Base-by-base conservation (phyloP, 2,329 filamentous ascomycete species). In the Ophiostoma tasmaniense region DNA sequence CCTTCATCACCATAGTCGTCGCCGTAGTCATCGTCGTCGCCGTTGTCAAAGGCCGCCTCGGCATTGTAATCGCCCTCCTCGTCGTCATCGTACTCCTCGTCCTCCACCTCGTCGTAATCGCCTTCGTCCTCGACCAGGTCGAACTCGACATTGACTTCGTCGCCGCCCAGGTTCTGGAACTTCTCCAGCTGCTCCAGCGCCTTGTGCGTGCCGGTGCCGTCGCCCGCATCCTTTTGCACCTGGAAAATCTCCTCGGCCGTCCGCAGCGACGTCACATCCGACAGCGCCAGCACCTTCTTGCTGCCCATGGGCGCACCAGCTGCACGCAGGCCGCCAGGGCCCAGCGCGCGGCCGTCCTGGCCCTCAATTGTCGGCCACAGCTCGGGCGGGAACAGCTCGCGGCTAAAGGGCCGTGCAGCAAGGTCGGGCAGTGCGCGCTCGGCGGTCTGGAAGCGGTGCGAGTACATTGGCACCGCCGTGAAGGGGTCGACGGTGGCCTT, bases 31-130 rank as follows among this genome's bases (percentile, higher is more conserved):
- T 86, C 84, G n/a, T 79, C 78, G 71, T 85, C 83, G 14, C 84
- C 84, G 30, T 81, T 84, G 70, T 87, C 85, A 74, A 87, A 87
- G 77, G 87, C 87, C 11, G 81, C 80, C 73, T 88, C 85, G 2
- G 85, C 85, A 62, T 87, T 83, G 74, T 88, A 88, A 71, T 87
- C 85, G 8, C 85, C 85, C 1, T 83, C 85, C 66, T 85, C 84
- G 70, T 87, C 84, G 68, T 87, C 85, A 65, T 87, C 83, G 71
- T 83, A 81, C 68, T 83, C 82, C 72, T 83, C 81, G 22, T 80
- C 81, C 67, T 82, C 80, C 42, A 78, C 78, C 52, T 76, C 74
- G 22, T 73, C 79, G 66, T 85, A 83, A 28, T 85, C 83, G 35
- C 84, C 83, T 33, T 79, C 78, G 59, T 80, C 78, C 5, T 78